phyloP scores from a whole-genome alignment of 2,329 filamentous ascomycete species.

The Beauveria bassiana region DNA sequence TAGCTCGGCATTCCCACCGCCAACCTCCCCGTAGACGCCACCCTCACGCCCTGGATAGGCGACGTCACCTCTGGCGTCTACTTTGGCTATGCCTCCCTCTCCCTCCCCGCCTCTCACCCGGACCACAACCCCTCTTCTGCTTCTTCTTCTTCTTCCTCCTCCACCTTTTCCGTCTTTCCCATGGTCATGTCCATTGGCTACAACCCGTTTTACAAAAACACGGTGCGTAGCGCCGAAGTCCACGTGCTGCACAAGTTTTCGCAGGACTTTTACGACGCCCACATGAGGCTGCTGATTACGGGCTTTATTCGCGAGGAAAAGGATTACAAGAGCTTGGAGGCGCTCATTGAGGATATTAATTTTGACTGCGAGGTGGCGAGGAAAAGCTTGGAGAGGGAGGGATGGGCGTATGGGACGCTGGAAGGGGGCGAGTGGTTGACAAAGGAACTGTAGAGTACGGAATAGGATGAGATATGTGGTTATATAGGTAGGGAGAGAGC shows the following conservation, averaged over 20 bases:
- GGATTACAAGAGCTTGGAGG: conserved; percentile 79
- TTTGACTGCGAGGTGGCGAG: conserved; percentile 79
- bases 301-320: conserved; percentile 86
- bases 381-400: conserved; percentile 59
- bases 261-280: conserved; percentile 76
- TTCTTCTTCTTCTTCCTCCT: conserved; percentile 6
- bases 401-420: conserved; percentile 42
- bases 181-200: conserved; percentile 95
- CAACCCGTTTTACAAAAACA: conserved; percentile 97
- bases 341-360: conserved; percentile 79
- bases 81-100: conserved; percentile 81
- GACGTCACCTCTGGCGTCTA: conserved; percentile 74
- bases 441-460: not conserved
- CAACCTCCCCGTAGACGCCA: conserved; percentile 70
- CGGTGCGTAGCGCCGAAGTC: conserved; percentile 76
- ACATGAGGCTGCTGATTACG: conserved; percentile 71
- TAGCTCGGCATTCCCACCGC: conserved; percentile 94
- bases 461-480: not conserved
- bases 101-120: conserved; percentile 43
- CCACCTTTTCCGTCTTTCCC: conserved; percentile 51
- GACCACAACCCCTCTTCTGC: conserved; percentile 21
- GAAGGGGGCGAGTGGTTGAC: conserved; percentile 31
- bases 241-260: conserved; percentile 75
- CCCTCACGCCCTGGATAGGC: conserved; percentile 52
- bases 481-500: too few species aligned